phyloP scores from a whole-genome alignment of 495 filamentous ascomycete species.

The Apiosordaria backusii region DNA sequence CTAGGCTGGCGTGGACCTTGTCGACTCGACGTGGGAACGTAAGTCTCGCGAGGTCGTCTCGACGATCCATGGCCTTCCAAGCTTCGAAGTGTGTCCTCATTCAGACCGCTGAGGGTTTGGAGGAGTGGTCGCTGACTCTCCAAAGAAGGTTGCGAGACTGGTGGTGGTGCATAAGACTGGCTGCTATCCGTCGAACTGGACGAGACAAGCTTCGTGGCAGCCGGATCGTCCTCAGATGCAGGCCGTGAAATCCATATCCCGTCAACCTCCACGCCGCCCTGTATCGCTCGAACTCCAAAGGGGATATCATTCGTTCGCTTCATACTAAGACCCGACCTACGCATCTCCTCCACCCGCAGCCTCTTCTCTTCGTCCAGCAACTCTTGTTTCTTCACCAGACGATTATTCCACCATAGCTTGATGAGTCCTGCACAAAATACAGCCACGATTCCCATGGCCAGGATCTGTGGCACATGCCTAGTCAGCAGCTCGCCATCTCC shows the following conservation, averaged over 20 bases:
- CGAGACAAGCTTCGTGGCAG: constrained; percentile 30
- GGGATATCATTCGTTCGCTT: constrained; percentile 62
- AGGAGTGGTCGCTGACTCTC: constrained; percentile 1
- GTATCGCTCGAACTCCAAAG: constrained; percentile 85
- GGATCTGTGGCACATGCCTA: constrained; percentile 35
- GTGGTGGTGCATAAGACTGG: constrained; percentile 11
- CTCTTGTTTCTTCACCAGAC: constrained; percentile 61
- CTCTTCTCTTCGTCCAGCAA: constrained; percentile 62
- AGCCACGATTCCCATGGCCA: constrained; percentile 46
- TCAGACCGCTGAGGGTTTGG: constrained; percentile 22
- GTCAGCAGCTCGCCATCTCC: constrained; percentile 9
- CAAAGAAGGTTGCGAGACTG: constrained; percentile 20
- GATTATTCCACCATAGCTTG: constrained; percentile 61
- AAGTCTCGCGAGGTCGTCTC: constrained; percentile 20
- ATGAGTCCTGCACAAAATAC: constrained; percentile 50
- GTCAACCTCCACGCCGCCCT: constrained; percentile 79
- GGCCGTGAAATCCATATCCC: constrained; percentile 82
- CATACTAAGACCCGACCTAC: constrained; percentile 44
- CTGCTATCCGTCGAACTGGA: constrained; percentile 25
- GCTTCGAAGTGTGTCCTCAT: constrained; percentile 36
- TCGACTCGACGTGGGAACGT: constrained; percentile 23
- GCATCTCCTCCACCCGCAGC: constrained; percentile 51
- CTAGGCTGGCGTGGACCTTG: constrained; percentile 17
- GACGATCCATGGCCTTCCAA: constrained; percentile 32
- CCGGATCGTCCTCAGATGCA: constrained; percentile 48